phyloP scores from a whole-genome alignment of 78 protist genomes.

The Guillardia theta region DNA sequence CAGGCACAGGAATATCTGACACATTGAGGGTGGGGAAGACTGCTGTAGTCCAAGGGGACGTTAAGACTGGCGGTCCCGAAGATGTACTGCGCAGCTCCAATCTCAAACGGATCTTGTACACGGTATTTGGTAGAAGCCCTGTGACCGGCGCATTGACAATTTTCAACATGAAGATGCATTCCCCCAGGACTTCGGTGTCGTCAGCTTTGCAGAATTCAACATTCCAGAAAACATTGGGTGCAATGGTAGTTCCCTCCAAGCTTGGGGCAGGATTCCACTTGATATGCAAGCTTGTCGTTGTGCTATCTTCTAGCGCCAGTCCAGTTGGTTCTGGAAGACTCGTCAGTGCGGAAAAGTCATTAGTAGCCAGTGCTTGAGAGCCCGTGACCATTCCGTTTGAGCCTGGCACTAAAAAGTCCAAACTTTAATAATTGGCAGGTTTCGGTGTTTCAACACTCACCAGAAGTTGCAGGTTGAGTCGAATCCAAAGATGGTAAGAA shows the following conservation, averaged over 20 bases:
- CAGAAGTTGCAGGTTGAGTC: no score
- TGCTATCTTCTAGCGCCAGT: not conserved
- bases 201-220: slow-evolving; percentile 4
- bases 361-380: no score
- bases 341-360: no score
- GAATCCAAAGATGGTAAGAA: no score
- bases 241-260: not conserved
- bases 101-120: not conserved
- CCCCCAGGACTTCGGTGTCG: not conserved
- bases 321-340: not conserved
- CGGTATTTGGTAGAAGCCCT: not conserved
- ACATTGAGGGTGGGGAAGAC: not conserved
- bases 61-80: not conserved
- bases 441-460: no score
- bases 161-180: not conserved
- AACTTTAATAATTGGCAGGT: no score
- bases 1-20: not conserved
- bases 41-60: not conserved
- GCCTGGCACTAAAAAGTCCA: no score
- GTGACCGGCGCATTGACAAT: not conserved
- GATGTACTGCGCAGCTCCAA: not conserved
- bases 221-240: not conserved
- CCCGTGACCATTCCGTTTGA: no score
- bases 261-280: not conserved
- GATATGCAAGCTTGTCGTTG: not conserved